These are phyloP conservation scores for Dryas octopetala DNA, from an alignment of 306 rosid species.

Conservation along the genomic window DNA sequence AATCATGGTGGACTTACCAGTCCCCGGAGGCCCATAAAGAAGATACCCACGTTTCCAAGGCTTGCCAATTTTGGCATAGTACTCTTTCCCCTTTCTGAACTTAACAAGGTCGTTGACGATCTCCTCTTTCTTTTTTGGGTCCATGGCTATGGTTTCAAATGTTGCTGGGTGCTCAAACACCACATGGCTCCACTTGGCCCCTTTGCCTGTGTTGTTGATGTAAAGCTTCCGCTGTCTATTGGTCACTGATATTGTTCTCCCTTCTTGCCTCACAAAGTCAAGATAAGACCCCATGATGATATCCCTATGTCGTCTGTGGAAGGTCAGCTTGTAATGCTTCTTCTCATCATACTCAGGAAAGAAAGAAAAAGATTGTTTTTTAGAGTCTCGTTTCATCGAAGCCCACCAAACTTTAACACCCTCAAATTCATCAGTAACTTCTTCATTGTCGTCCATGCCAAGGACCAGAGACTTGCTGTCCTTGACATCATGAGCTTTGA, in stretches of 20 bases:
- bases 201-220: conserved; percentile 40
- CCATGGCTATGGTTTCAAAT: conserved; percentile 54
- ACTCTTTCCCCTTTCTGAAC: conserved; percentile 49
- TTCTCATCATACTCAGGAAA: conserved; percentile 32
- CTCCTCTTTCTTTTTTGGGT: conserved; percentile 39
- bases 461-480: conserved; percentile 38
- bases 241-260: conserved; percentile 16
- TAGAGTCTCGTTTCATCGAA: background rate
- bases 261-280: conserved; percentile 38
- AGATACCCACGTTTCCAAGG: conserved; percentile 72
- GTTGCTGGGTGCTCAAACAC: conserved; percentile 61
- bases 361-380: background rate
- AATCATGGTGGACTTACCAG: conserved; percentile 65
- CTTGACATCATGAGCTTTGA: conserved; percentile 48
- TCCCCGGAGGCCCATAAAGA: conserved; percentile 67
- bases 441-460: conserved; percentile 51
- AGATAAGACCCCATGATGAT: conserved; percentile 34
- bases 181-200: conserved; percentile 46
- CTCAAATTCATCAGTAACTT: conserved; percentile 35
- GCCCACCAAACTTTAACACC: conserved; percentile 56
- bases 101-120: conserved; percentile 44
- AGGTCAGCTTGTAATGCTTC: conserved; percentile 34
- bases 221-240: conserved; percentile 48
- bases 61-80: conserved; percentile 57
- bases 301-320: conserved; percentile 34